phyloP scores from a whole-genome alignment of 768 basidiomycete species.

The Pilatotrama ljubarskyi region DNA sequence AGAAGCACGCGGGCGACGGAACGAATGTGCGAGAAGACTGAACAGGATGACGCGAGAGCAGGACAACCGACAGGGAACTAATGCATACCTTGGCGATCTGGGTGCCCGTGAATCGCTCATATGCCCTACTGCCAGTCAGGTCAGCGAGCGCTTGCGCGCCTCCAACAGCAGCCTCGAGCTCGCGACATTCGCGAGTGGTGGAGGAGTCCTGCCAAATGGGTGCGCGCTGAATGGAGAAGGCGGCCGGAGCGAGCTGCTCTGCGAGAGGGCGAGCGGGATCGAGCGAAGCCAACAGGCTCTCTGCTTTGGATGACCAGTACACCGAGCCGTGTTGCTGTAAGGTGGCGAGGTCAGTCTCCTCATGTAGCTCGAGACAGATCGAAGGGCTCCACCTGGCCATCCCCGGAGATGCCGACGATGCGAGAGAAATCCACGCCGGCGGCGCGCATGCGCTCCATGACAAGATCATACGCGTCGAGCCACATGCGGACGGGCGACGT shows the following conservation, averaged over 20 bases:
- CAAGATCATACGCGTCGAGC: slow-evolving; percentile 81
- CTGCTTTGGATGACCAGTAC: slow-evolving; percentile 69
- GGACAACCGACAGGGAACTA: not conserved
- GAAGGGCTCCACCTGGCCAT: slow-evolving; percentile 60
- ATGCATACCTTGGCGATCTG: slow-evolving; percentile 72
- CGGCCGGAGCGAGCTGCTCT: slow-evolving; percentile 59
- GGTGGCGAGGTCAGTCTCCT: not conserved
- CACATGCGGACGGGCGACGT: slow-evolving; percentile 82
- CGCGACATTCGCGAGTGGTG: slow-evolving; percentile 70
- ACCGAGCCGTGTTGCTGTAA: slow-evolving; percentile 84
- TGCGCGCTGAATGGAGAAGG: slow-evolving; percentile 66
- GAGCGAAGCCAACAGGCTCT: slow-evolving; percentile 51
- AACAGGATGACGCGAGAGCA: too few species aligned
- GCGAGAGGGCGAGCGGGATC: slow-evolving; percentile 51
- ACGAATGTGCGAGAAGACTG: not conserved
- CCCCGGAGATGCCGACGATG: slow-evolving; percentile 71
- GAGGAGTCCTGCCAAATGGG: slow-evolving; percentile 95
- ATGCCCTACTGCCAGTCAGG: slow-evolving; percentile 79
- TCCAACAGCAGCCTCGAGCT: slow-evolving; percentile 65
- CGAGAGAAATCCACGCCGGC: slow-evolving; percentile 58
- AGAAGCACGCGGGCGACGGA: slow-evolving; percentile 1
- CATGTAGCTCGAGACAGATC: not conserved
- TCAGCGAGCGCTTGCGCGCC: slow-evolving; percentile 72
- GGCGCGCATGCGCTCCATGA: slow-evolving; percentile 61
- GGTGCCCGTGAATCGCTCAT: slow-evolving; percentile 85